Evolutionary conservation across 2,329 filamentous ascomycete genomes (phyloP), one percentile per base, ranked within the genome.

Genomic region (Botryotinia narcissicola): DNA sequence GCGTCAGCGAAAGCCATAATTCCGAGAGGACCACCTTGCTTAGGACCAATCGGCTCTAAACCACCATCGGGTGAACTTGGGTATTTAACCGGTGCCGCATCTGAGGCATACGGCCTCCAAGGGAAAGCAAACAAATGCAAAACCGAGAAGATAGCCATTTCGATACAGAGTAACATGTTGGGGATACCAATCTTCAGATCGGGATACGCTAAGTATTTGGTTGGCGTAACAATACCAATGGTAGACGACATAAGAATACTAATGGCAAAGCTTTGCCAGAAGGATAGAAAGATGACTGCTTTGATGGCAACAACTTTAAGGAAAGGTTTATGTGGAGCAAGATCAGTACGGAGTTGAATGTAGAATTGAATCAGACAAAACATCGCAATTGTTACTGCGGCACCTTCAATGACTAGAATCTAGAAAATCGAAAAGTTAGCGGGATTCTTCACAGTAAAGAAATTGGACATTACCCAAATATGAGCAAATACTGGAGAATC

Each of bases 281-380:
- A 97, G 51, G 91, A 94, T 77, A 97, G 87, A 85, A 97, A 97
- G 79, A 97, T 94, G 80, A 97, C 93, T 42, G 97, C 87, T 83
- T 97, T 97, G 83, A 97, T 96, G 79, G 93, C 92, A 32, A 94
- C 80, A 40, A 97, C 90, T 82, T 97, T 97, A 76, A 95, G 82
- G 77, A 95, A 92, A 0, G 93, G 92, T 29, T 84, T 86, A 80
- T 97, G 89, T 71, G 91, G 87, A 12, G 87, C 86, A 40, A 97
- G 86, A 74, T 93, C 88, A 1, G 86, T 83, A 75, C 89, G 90
- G 63, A 96, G 85, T 81, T 97, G 93, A 44, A 92, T 82, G 82
- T 97, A 97, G 82, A 96, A 96, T 78, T 97, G 93, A 75, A 97
- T 90, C 61, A 97, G 83, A 81, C 92, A 95, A 84, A 93, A 96